Base-by-base conservation (phyloP, 2,329 filamentous ascomycete species). In the Epichloe hybrida region DNA sequence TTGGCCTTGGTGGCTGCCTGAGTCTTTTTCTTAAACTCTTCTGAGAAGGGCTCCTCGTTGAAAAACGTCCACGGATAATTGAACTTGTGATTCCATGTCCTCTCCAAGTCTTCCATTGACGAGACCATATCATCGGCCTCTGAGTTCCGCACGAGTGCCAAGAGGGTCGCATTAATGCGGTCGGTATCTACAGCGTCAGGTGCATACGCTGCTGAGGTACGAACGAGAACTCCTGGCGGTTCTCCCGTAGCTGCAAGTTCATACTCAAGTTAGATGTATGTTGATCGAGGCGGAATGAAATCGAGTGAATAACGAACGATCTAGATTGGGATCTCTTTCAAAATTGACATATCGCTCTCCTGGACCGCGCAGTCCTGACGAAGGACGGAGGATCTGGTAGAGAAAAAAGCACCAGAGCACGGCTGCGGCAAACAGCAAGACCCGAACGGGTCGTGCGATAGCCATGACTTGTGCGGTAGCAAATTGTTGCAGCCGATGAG, bases 31-130 rank as follows among this genome's bases (percentile, higher is more conserved):
- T 94, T 97, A 73, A 98, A 98, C 61, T 97, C 90, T 15, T 93
- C 86, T 3, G 85, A 83, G 63, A 98, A 98, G 15, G 88, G 87
- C 49, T 87, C 83, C 63, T 98, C 91, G 70, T 98, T 98, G 77
- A 98, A 94, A 67, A 98, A 98, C 8, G 89, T 96, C 88, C 93
- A 98, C 0, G 93, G 93, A 64, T 98, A 98, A 73, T 98, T 98
- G 79, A 97, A 98, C 65, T 98, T 98, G 74, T 81, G 75, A 63
- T 98, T 98, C 89, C 90, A 98, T 1, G 91, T 97, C 57, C 85
- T 74, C 71, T 98, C 93, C 53, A 98, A 76, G 63, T 98, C 91
- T 50, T 70, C 70, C 88, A 98, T 98, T 27, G 89, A 88, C 63
- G 84, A 79, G 27, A 97, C 73, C 74, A 98, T 86, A 45, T 84